phyloP scores from a whole-genome alignment of 768 basidiomycete genomes.

The Filobasidium floriforme region DNA sequence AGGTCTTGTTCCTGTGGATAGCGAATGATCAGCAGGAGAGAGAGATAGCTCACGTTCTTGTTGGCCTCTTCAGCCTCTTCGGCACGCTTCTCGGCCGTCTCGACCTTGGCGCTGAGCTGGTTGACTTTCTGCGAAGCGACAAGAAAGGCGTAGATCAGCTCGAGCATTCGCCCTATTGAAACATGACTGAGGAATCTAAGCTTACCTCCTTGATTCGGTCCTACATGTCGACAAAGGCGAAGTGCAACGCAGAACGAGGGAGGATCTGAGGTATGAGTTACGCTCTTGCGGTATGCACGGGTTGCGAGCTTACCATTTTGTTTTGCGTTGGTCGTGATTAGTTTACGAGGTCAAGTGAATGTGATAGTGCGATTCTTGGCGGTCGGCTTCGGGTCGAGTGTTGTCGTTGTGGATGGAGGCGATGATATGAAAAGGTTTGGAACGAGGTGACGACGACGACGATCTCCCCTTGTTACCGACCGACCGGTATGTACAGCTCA shows the following conservation, averaged over 20 bases:
- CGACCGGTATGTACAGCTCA: not conserved
- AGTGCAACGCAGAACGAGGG: not conserved
- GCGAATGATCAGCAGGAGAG: not conserved
- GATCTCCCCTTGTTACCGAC: not conserved
- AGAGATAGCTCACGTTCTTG: conserved; percentile 51
- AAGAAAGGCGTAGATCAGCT: not conserved
- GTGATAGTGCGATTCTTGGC: not conserved
- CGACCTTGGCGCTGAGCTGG: conserved; percentile 73
- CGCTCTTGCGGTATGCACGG: not conserved
- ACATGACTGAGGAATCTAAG: conserved; percentile 12
- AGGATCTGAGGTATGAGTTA: not conserved
- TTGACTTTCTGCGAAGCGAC: conserved; percentile 49
- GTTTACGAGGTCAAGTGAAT: not conserved
- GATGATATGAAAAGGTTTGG: not conserved
- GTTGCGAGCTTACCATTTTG: not conserved
- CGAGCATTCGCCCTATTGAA: conserved; percentile 7
- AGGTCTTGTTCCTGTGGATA: not conserved
- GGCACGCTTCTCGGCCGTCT: conserved; percentile 68
- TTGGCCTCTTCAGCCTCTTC: conserved; percentile 77
- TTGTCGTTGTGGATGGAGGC: not conserved
- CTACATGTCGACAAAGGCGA: conserved; percentile 27
- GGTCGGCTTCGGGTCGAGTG: not conserved
- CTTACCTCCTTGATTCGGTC: conserved; percentile 52
- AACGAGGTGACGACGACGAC: too few relatives aligned
- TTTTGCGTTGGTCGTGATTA: not conserved